Evolutionary conservation across 2,329 filamentous ascomycete genomes (phyloP).

Genomic region (Xylaria sp.): DNA sequence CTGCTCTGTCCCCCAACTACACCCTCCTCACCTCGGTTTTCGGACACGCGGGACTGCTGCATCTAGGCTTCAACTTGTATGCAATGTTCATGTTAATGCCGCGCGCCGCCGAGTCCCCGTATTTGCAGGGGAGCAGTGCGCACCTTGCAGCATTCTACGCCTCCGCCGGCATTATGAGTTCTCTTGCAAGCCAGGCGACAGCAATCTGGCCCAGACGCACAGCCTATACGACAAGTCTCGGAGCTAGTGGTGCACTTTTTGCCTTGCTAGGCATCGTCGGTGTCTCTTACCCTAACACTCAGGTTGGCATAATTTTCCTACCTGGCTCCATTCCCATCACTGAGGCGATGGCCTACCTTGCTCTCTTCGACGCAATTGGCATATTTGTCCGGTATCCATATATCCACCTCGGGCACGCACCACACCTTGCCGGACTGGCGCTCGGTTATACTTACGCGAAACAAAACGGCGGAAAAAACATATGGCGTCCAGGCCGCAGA

Average conservation of each 20-base stretch:
- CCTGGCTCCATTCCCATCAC: slow-evolving; percentile 35
- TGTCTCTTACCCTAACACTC: slow-evolving; percentile 33
- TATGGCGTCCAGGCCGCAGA: slow-evolving; percentile 44
- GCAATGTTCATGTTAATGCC: slow-evolving; percentile 37
- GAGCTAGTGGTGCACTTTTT: slow-evolving; percentile 44
- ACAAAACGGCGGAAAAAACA: slow-evolving; percentile 37
- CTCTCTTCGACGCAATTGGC: slow-evolving; percentile 42
- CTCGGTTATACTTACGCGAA: slow-evolving; percentile 42
- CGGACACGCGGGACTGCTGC: slow-evolving; percentile 39
- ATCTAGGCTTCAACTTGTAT: slow-evolving; percentile 42
- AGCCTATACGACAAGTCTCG: slow-evolving; percentile 23
- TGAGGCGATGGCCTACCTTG: slow-evolving; percentile 31
- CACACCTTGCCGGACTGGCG: slow-evolving; percentile 43
- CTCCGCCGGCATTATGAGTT: slow-evolving; percentile 43
- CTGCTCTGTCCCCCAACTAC: slow-evolving; percentile 36
- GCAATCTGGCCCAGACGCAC: slow-evolving; percentile 35
- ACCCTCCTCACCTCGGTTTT: slow-evolving; percentile 46
- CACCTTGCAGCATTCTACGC: slow-evolving; percentile 48
- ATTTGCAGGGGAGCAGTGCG: slow-evolving; percentile 38
- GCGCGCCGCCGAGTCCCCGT: slow-evolving; percentile 23
- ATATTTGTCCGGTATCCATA: slow-evolving; percentile 41
- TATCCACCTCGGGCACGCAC: slow-evolving; percentile 36
- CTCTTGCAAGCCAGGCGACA: slow-evolving; percentile 40
- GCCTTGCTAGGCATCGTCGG: slow-evolving; percentile 43
- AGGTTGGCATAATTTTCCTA: slow-evolving; percentile 40